A percentile compares a stretch with the other conserved stretches of the same genome.
These are phyloP conservation scores for Leonotis leonurus DNA, from an alignment of 257 asterid genomes.

Conservation along the genomic window DNA sequence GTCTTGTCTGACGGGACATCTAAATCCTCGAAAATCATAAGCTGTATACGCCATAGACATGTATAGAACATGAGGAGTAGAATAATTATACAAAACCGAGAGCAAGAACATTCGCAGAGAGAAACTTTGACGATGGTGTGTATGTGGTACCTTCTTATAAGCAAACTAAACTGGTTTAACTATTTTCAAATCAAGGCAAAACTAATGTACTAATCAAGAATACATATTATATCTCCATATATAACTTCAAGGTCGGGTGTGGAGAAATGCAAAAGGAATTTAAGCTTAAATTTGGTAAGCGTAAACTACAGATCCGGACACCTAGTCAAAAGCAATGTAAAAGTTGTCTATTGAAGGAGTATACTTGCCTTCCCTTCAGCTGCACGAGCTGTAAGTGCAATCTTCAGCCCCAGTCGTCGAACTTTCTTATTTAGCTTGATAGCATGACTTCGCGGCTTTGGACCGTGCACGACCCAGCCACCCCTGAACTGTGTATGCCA, in stretches of 20 bases:
- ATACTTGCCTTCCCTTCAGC: slow-evolving; percentile 95
- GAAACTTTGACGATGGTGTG: not conserved
- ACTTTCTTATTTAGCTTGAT: slow-evolving; percentile 85
- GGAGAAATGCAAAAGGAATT: too few relatives aligned
- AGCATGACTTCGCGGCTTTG: slow-evolving; percentile 96
- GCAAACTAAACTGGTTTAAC: not conserved
- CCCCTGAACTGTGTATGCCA: slow-evolving; percentile 74
- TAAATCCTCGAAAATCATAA: slow-evolving; percentile 73
- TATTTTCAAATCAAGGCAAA: not conserved
- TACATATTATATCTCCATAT: too few relatives aligned
- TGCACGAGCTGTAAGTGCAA: slow-evolving; percentile 86
- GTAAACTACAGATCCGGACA: too few relatives aligned
- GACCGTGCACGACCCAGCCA: slow-evolving; percentile 86
- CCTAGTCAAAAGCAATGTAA: not conserved
- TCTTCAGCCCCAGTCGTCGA: slow-evolving; percentile 81
- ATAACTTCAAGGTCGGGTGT: too few relatives aligned
- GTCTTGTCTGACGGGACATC: slow-evolving; percentile 86
- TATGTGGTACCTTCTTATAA: not conserved
- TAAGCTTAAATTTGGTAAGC: too few relatives aligned
- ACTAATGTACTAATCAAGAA: not conserved
- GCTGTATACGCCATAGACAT: slow-evolving; percentile 38
- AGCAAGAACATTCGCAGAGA: not conserved
- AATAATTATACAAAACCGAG: not conserved
- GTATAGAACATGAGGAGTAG: not conserved
- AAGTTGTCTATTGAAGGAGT: slow-evolving; percentile 4